Evolutionary conservation across 2,329 filamentous ascomycete species (phyloP), one percentile per base, ranked within the genome.

Genomic region (Truncatella angustata): DNA sequence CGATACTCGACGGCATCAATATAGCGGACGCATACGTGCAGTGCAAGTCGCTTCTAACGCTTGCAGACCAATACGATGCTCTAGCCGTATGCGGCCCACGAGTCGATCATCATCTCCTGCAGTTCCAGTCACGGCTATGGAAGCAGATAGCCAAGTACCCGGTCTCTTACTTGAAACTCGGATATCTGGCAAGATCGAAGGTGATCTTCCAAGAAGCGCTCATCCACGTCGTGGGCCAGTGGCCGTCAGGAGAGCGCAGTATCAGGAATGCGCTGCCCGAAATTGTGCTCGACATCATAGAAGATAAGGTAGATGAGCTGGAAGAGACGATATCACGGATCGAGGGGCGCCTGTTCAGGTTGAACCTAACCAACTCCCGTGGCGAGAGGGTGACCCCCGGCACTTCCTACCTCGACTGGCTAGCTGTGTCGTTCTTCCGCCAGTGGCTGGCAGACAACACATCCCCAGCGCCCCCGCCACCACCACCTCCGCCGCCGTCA

Each of bases 111-210:
- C 93, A 97, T 68, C 79, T 97, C 12, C 77, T 97, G 14, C 90
- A 94, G 61, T 97, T 97, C 68, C 91, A 94, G 63, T 89, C 88
- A 20, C 83, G 91, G 2, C 79, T 97, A 2, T 97, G 92, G 87
- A 96, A 94, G 70, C 93, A 97, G 70, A 95, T 97, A 57, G 91
- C 92, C 49, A 97, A 96, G 71, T 97, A 97, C 66, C 92, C 93
- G 11, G 90, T 94, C 44, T 91, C 86, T 54, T 97, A 97, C 66
- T 81, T 97, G 44, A 92, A 92, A 53, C 81, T 97, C 1, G 92
- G 91, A 34, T 96, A 91, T 63, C 79, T 96, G 37, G 87, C 91
- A 7, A 85, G 90, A 40, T 92, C 87, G 63, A 88, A 88, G 58
- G 86, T 92, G 59, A 91, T 92, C 48, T 92, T 91, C 63, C 84